Evolutionary conservation across 208 protist species (phyloP), one percentile per base, ranked within the genome.

Genomic region (Tritrichomonas musculus): DNA sequence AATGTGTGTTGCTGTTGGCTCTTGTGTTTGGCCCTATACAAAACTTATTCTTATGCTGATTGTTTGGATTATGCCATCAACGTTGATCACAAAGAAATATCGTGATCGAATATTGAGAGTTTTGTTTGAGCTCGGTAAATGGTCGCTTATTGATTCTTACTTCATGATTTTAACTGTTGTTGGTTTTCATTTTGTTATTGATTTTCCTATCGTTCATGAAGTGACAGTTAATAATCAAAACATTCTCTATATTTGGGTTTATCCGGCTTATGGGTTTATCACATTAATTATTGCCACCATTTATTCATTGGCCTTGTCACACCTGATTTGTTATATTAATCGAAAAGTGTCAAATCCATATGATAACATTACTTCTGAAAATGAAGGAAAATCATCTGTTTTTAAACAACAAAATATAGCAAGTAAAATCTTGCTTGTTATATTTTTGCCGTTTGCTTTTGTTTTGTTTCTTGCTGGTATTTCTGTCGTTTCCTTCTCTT

Each of bases 1-100:
- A 11, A 69, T 98, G 3, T 94, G 97, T 64, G 96, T 98, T 22
- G 96, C 97, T 17, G 5, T 98, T 17, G 98, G 98, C 94, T 98
- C 97, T n/a, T 97, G 97, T 8, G 84, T 96, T 30, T 98, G 98
- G 96, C 97, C 98, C 0, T 99, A 98, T 94, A 88, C 97, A 55
- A 98, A 98, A 95, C 95, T 98, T 13, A n/a, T 96, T 30, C 72
- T 97, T 66, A 93, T 97, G 94, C 53, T 96, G 20, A 0, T 93
- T 13, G 72, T 73, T 27, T 97, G 96, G 96, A 94, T 97, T 14
- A 49, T 97, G 0, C 95, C 96, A 60, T 95, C 94, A 47, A 95
- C 93, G 30, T 77, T 97, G 14, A 93, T 97, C 36, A 55, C 95
- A 17, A 94, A 95, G 36, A 93, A 94, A 27, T 94, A 94, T 0